These are phyloP conservation scores for Zalaria obscura DNA, from an alignment of 2,329 filamentous ascomycete genomes.

Conservation along the genomic window DNA sequence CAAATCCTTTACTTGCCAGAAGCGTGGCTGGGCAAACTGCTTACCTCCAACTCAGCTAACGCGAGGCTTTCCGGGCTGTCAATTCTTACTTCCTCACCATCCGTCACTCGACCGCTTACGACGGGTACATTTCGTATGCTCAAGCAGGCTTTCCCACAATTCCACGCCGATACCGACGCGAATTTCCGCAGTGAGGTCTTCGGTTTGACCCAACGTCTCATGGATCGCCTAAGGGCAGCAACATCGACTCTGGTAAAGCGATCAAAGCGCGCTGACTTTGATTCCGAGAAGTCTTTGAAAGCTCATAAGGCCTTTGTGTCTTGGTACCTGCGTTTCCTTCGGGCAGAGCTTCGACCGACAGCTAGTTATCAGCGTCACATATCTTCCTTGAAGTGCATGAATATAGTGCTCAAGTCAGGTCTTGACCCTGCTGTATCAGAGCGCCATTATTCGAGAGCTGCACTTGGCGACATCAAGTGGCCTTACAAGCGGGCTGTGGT, in stretches of 20 bases:
- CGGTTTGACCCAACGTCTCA: constrained; percentile 58
- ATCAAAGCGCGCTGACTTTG: constrained; percentile 2
- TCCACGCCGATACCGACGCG: constrained; percentile 74
- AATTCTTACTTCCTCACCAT: constrained; percentile 61
- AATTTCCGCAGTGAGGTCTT: constrained; percentile 74
- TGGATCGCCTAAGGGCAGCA: constrained; percentile 58
- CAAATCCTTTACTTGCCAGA: constrained; percentile 16
- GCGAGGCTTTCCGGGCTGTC: constrained; percentile 72
- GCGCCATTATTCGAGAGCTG: constrained; percentile 29
- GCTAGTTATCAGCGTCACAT: constrained; percentile 85
- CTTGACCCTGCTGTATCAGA: constrained; percentile 37
- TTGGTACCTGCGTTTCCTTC: constrained; percentile 63
- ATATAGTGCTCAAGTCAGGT: constrained; percentile 53
- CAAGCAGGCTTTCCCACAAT: constrained; percentile 48
- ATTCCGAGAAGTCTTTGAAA: constrained; percentile 14
- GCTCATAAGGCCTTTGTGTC: constrained; percentile 51
- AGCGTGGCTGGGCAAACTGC: constrained; percentile 10
- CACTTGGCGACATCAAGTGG: constrained; percentile 35
- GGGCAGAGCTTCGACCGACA: constrained; percentile 60
- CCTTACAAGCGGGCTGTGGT: constrained; percentile 32
- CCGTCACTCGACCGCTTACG: constrained; percentile 61
- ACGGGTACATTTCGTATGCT: constrained; percentile 47
- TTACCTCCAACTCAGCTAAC: constrained; percentile 20
- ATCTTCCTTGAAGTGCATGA: constrained; percentile 58
- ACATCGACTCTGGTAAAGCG: constrained; percentile 36